Percentiles rank a stretch among this genome's conserved stretches.
Evolutionary conservation across 1,284 basidiomycete genomes (phyloP).

Genomic region (Sparassis latifolia): DNA sequence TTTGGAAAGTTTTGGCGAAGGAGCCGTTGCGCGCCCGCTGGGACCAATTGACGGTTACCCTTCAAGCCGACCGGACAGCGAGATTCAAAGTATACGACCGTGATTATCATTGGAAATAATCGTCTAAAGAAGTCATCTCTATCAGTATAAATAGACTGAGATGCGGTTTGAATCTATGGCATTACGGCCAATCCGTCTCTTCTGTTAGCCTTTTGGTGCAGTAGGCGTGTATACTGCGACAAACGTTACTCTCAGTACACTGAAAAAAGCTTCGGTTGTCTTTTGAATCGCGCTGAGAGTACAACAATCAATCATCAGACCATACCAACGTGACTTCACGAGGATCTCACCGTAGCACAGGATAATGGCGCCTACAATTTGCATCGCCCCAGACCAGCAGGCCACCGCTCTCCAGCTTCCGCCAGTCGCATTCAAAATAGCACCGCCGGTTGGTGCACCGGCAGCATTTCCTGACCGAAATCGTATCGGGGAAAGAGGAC

Average conservation of each 20-base stretch:
- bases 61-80: too few relatives aligned
- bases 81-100: too few relatives aligned
- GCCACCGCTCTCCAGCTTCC: conserved; percentile 19
- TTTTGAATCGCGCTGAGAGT: background rate
- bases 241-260: conserved; percentile 20
- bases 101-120: too few relatives aligned
- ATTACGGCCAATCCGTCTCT: background rate
- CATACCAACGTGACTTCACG: too few relatives aligned
- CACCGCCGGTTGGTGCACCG: conserved; percentile 20
- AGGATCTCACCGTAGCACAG: conserved; percentile 17
- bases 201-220: conserved; percentile 15
- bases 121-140: too few relatives aligned
- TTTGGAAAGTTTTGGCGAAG: too few relatives aligned
- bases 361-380: conserved; percentile 16
- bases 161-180: background rate
- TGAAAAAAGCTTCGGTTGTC: conserved; percentile 23
- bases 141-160: too few relatives aligned
- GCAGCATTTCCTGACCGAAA: conserved; percentile 15
- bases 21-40: too few relatives aligned
- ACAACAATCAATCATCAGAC: background rate
- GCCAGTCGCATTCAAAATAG: conserved; percentile 16
- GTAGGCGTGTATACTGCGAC: conserved; percentile 18
- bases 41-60: too few relatives aligned
- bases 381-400: conserved; percentile 18
- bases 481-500: background rate